A percentile compares a stretch with the other conserved stretches of the same genome.
Evolutionary conservation across 169 alveolate species (phyloP).

Genomic region (Theileria annulata): DNA sequence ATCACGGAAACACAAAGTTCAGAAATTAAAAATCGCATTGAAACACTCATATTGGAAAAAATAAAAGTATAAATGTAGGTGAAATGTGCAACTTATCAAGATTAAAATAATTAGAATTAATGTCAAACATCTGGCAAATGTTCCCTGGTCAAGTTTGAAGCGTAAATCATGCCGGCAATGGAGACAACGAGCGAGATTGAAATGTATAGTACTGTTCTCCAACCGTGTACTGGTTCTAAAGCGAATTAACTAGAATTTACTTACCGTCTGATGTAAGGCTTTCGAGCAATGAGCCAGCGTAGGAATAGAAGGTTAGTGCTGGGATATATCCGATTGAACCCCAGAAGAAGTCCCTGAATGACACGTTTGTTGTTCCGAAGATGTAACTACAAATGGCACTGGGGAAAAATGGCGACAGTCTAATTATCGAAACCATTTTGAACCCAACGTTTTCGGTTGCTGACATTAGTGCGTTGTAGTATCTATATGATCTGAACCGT

Average conservation of each 20-base stretch:
- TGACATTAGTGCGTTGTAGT: slow-evolving; percentile 46
- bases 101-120: too few relatives aligned
- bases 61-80: too few relatives aligned
- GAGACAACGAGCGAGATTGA: slow-evolving; percentile 23
- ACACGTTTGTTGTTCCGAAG: slow-evolving; percentile 57
- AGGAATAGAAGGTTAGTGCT: slow-evolving; percentile 39
- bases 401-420: slow-evolving; percentile 68
- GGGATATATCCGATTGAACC: slow-evolving; percentile 59
- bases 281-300: slow-evolving; percentile 50
- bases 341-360: slow-evolving; percentile 22
- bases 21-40: too few relatives aligned
- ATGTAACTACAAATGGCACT: slow-evolving; percentile 64
- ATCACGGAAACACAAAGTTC: neutral
- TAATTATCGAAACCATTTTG: slow-evolving; percentile 49
- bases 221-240: slow-evolving; percentile 32
- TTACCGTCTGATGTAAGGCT: slow-evolving; percentile 34
- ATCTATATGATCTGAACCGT: slow-evolving; percentile 33
- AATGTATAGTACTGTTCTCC: slow-evolving; percentile 21
- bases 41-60: too few relatives aligned
- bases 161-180: slow-evolving; percentile 44
- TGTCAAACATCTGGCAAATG: slow-evolving; percentile 20
- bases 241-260: neutral
- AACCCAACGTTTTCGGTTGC: slow-evolving; percentile 59
- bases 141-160: slow-evolving; percentile 35
- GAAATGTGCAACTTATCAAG: too few relatives aligned